These are phyloP conservation scores for Plasmodium falciparum DNA, from an alignment of 169 alveolate genomes.

Conservation along the genomic window DNA sequence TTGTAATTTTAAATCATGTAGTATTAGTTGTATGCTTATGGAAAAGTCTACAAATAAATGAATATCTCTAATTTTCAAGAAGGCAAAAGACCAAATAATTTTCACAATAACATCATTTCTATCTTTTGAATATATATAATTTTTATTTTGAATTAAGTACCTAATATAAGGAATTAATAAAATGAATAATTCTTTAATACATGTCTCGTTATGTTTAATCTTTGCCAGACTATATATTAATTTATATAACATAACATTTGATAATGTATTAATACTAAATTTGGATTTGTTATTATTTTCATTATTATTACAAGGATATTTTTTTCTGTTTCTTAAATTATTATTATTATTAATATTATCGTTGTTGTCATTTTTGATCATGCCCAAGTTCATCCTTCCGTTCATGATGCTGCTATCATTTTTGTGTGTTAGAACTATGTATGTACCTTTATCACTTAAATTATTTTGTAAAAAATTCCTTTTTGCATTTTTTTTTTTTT, in stretches of 20 bases:
- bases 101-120: slow-evolving; percentile 36
- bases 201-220: slow-evolving; percentile 20
- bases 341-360: not conserved
- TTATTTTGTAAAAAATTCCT: too few species aligned
- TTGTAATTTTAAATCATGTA: slow-evolving; percentile 13
- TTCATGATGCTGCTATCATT: too few species aligned
- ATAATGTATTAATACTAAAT: slow-evolving; percentile 26
- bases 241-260: slow-evolving; percentile 65
- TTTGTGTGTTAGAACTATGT: not conserved
- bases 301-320: not conserved
- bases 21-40: slow-evolving; percentile 18
- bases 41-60: slow-evolving; percentile 55
- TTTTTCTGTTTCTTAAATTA: not conserved
- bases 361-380: too few species aligned
- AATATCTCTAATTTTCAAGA: slow-evolving; percentile 28
- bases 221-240: slow-evolving; percentile 42
- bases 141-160: slow-evolving; percentile 28
- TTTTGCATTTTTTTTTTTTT: not conserved
- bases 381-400: too few species aligned
- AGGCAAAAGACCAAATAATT: slow-evolving; percentile 67
- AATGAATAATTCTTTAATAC: slow-evolving; percentile 15
- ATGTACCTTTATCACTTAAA: not conserved
- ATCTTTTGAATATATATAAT: slow-evolving; percentile 34
- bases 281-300: not conserved
- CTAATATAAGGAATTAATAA: slow-evolving; percentile 51